phyloP scores from a whole-genome alignment of 805 yeast species.

The Spathaspora gorwiae region DNA sequence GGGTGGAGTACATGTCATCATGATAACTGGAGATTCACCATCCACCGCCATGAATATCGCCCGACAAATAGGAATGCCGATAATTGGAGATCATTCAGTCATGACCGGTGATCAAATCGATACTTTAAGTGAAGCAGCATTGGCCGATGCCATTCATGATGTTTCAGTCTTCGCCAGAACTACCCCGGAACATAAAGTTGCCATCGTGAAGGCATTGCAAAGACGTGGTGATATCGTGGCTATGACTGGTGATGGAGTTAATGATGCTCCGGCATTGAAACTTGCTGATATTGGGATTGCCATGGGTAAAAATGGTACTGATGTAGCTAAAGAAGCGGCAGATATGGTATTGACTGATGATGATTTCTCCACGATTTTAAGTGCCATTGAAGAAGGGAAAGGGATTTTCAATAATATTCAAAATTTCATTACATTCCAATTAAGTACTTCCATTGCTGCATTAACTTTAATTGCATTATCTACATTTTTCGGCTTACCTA shows the following conservation, averaged over 20 bases:
- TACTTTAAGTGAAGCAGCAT: conserved; percentile 61
- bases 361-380: conserved; percentile 88
- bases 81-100: conserved; percentile 60
- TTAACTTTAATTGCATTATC: conserved; percentile 82
- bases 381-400: conserved; percentile 95
- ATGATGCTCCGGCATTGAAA: conserved; percentile 97
- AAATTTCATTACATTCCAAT: conserved; percentile 89
- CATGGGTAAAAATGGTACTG: conserved; percentile 93
- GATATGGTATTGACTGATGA: conserved; percentile 97
- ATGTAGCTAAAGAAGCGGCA: conserved; percentile 97
- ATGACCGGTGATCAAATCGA: conserved; percentile 84
- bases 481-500: conserved; percentile 82
- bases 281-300: conserved; percentile 95
- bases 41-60: conserved; percentile 85
- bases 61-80: conserved; percentile 83
- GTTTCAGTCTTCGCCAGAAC: conserved; percentile 93
- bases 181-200: conserved; percentile 88
- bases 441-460: conserved; percentile 95
- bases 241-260: conserved; percentile 99
- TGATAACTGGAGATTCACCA: conserved; percentile 96
- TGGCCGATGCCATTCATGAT: conserved; percentile 70
- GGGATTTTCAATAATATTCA: conserved; percentile 95
- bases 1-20: conserved; percentile 96
- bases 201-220: conserved; percentile 85
- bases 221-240: conserved; percentile 93